Conservation (phyloP, 106 monocot species). For the Xerophyta viscosa region DNA sequence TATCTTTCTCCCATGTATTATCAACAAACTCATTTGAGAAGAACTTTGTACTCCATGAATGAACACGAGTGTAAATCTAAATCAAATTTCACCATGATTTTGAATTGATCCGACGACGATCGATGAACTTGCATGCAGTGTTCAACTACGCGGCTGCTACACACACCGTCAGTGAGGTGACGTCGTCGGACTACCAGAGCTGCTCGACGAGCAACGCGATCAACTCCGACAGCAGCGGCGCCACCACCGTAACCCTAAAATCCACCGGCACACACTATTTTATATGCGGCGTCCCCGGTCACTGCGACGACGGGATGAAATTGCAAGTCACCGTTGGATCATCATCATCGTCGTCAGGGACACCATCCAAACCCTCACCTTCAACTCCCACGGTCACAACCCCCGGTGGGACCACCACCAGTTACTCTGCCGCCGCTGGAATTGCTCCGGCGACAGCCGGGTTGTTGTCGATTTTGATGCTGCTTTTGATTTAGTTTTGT, state of each 20-base stretch:
- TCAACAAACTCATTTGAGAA: no score
- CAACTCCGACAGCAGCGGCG: constrained; percentile 27
- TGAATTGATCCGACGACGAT: no score
- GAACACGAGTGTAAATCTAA: no score
- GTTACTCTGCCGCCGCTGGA: background rate
- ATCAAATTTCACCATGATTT: background rate
- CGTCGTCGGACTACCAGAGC: constrained; percentile 21
- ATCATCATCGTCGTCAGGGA: background rate
- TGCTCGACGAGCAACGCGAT: constrained; percentile 32
- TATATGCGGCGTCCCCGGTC: constrained; percentile 37
- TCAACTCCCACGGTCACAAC: constrained; percentile 8
- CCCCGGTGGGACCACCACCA: background rate
- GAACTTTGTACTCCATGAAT: no score
- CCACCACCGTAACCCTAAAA: constrained; percentile 28
- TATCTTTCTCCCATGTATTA: no score
- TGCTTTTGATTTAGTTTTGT: no score
- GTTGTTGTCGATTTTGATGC: no score
- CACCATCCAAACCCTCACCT: background rate
- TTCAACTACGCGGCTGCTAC: constrained; percentile 24
- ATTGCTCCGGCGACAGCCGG: no score
- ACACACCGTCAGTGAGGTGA: constrained; percentile 51
- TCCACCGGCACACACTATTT: constrained; percentile 36
- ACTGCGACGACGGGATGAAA: constrained; percentile 53
- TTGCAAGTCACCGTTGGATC: constrained; percentile 30
- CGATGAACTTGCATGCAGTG: no score